phyloP scores from a whole-genome alignment of 2,329 filamentous ascomycete species.

The Pseudogymnoascus sp. region DNA sequence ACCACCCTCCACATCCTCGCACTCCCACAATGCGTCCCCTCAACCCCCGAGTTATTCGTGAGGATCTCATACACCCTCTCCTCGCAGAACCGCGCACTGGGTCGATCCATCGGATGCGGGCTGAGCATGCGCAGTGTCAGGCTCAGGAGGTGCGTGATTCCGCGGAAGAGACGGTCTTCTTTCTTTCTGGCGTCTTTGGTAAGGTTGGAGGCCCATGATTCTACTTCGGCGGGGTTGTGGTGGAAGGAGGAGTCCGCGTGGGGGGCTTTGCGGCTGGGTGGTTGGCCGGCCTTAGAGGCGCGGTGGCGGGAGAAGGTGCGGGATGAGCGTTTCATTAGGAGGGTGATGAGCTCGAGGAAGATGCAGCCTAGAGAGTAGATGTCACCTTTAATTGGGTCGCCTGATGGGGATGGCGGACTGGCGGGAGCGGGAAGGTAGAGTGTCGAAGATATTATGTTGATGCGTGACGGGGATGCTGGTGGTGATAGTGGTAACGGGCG shows the following conservation, averaged over 20 bases:
- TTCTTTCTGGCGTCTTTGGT: conserved; percentile 48
- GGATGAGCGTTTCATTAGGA: conserved; percentile 59
- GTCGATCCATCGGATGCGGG: conserved; percentile 43
- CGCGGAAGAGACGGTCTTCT: conserved; percentile 39
- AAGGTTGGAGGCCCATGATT: conserved; percentile 57
- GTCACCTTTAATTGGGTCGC: conserved; percentile 53
- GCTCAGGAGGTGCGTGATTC: conserved; percentile 44
- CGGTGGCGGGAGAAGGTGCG: conserved; percentile 60
- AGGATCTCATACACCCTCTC: conserved; percentile 45
- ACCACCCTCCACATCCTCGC: conserved; percentile 35
- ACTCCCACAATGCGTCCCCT: conserved; percentile 42
- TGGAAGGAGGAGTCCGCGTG: conserved; percentile 61
- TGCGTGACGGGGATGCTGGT: conserved; percentile 16
- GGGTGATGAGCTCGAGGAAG: conserved; percentile 62
- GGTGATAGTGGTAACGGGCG: neutral
- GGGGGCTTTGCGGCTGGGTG: conserved; percentile 26
- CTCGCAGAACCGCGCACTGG: conserved; percentile 44
- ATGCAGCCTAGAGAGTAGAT: conserved; percentile 67
- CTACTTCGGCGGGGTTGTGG: conserved; percentile 58
- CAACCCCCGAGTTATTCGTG: conserved; percentile 38
- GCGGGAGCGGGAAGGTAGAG: neutral
- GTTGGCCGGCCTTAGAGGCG: neutral
- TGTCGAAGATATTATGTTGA: conserved; percentile 20
- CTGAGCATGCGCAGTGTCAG: conserved; percentile 48
- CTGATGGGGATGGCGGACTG: conserved; percentile 32